Evolutionary conservation across 306 rosid genomes (phyloP).

Genomic region (Quercus rubra): DNA sequence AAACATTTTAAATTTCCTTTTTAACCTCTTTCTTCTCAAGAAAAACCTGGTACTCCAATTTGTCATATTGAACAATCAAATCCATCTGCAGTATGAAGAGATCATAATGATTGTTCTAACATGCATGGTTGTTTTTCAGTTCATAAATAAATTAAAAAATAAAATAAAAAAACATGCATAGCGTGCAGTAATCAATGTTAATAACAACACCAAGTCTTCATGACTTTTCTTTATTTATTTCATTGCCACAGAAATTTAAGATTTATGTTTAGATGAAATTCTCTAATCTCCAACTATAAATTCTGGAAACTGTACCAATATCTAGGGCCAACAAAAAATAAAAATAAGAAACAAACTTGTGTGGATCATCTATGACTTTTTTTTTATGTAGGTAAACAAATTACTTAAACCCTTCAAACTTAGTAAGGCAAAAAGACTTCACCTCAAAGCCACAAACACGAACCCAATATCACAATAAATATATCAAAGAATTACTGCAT

Average conservation of each 20-base stretch:
- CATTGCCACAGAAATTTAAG: background rate
- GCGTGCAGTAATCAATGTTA: background rate
- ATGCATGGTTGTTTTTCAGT: background rate
- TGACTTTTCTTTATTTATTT: background rate
- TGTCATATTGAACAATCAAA: background rate
- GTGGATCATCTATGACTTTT: background rate
- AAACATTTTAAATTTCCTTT: constrained; percentile 1
- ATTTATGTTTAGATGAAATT: background rate
- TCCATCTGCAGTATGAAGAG: constrained; percentile 13
- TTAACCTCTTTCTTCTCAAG: background rate
- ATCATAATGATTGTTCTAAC: background rate
- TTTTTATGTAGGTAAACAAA: background rate
- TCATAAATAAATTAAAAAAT: no score
- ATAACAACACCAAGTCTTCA: background rate
- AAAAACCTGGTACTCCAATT: constrained; percentile 6
- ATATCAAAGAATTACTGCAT: background rate
- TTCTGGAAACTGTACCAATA: background rate
- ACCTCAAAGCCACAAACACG: background rate
- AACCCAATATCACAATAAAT: background rate
- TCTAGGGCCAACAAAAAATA: background rate
- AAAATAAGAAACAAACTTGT: background rate
- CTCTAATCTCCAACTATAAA: background rate
- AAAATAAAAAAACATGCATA: background rate
- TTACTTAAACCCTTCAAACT: background rate
- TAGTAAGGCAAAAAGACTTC: background rate